A percentile compares a stretch with the other conserved stretches of the same genome.
Conservation (phyloP, 306 rosid genomes). For the Casuarina cunninghamiana region DNA sequence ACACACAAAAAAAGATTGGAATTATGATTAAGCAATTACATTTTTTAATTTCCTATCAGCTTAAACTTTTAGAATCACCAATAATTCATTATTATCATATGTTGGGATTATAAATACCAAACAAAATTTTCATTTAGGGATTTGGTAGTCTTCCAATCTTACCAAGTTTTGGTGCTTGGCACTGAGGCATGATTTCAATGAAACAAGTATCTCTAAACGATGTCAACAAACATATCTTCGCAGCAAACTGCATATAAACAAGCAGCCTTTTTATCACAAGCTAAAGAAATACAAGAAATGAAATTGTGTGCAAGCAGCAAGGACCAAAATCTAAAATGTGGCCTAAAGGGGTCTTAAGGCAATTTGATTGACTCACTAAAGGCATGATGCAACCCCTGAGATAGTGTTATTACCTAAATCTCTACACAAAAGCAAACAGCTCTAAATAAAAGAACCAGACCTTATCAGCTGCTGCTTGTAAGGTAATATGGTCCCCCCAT, state of each 20-base stretch:
- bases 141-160: conserved; percentile 12
- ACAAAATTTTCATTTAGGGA: not conserved
- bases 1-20: too few relatives aligned
- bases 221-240: conserved; percentile 84
- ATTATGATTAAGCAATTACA: too few relatives aligned
- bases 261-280: conserved; percentile 16
- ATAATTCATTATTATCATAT: not conserved
- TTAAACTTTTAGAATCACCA: too few relatives aligned
- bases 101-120: not conserved
- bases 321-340: not conserved
- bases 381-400: not conserved
- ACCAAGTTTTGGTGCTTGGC: conserved; percentile 69
- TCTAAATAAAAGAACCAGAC: conserved; percentile 30
- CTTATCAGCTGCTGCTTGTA: conserved; percentile 97
- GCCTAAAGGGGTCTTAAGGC: not conserved
- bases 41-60: too few relatives aligned
- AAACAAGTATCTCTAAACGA: conserved; percentile 92
- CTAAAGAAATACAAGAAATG: conserved; percentile 13
- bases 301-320: conserved; percentile 4
- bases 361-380: not conserved
- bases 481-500: conserved; percentile 98
- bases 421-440: not conserved
- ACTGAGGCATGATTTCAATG: conserved; percentile 66
- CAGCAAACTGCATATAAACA: conserved; percentile 63
- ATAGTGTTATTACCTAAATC: conserved; percentile 17